Base-by-base conservation (phyloP, 2,329 filamentous ascomycete genomes). In the Aspergillus calidoustus region DNA sequence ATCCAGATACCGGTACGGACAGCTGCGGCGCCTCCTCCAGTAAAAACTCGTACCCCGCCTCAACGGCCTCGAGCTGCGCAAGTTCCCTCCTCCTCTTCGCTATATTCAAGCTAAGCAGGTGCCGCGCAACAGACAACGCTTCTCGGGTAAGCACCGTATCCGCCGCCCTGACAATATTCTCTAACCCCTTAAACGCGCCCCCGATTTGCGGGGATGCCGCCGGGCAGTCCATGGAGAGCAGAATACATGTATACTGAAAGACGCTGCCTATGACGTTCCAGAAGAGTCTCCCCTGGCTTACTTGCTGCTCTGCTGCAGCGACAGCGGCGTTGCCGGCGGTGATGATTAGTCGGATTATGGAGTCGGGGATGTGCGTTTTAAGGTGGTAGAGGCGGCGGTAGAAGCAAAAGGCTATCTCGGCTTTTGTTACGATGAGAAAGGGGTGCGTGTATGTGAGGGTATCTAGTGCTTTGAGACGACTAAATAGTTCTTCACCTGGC, bases 221-320 rank as follows among this genome's bases (percentile, higher is more conserved):
- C 11, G 70, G 66, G 3, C 66, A 70, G 57, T 74, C 71, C 0
- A 73, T 72, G 9, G 72, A 71, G 49, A 74, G 60, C 55, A 74
- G 15, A 23, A 73, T 57, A 13, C 70, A 74, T 13, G 66, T n/a
- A 62, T 73, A 74, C 34, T 74, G 72, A 54, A 74, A 73, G 41
- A 73, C 71, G 41, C 72, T 72, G 46, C 72, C 71, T 3, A 74
- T 73, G 30, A 70, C 67, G 9, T 74, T 74, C 72, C 72, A 74
- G 3, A 74, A 64, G 3, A 74, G 46, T 62, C 43, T 64, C 15
- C 72, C 72, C 23, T 73, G 63, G 43, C 3, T 65, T 5, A 65
- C 69, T 30, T 50, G 68, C 57, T 66, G 64, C 60, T 68, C 59
- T 0, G 71, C 70, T 11, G 72, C 71, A 46, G 65, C 28, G 4